Base-by-base conservation (phyloP, 257 asterid genomes). In the Solanum commersonii region DNA sequence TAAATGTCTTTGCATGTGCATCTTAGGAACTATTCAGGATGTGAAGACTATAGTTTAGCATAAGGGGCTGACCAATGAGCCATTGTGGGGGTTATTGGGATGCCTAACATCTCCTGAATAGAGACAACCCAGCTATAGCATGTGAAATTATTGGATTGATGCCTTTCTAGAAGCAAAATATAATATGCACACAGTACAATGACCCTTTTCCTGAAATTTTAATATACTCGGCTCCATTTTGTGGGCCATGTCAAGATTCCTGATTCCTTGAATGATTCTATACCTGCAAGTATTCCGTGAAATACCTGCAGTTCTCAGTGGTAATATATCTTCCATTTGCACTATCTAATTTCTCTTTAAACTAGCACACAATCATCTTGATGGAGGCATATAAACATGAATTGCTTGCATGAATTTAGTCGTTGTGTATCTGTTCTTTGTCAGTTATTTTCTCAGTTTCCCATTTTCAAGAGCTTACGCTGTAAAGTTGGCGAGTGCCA, bases 401-500 rank as follows among this genome's bases (percentile, higher is more conserved):
- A 49, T 38, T 76, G 59, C 59, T n/a, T 23, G 59, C 59, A 77
- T 38, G 59, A 77, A 77, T 77, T 27, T 13, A 27, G 34, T 38
- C 15, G 31, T 10, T 20, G 14, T 77, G 37, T 40, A 37, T 76
- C 33, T 37, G 52, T 37, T 76, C 56, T 40, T 40, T 77, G 56
- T 77, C 34, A n/a, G n/a, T 15, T 72, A 40, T 13, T 77, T 44
- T 40, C 60, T 77, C 84, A 77, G 60, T 86, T 85, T 90, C 87
- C 74, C 65, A 63, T 82, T 70, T 87, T 85, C 88, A 82, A 89
- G 89, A 81, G 78, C 94, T 92, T 89, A 88, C 85, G 70, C 86
- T 74, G 42, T 87, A 78, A 93, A 92, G 93, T 94, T 94, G 94
- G 95, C 92, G 89, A 91, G 90, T 92, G 93, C 93, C 92, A 92